These are phyloP conservation scores for Arxiozyma heterogenica DNA, from an alignment of 1,139 yeast genomes.

Conservation along the genomic window DNA sequence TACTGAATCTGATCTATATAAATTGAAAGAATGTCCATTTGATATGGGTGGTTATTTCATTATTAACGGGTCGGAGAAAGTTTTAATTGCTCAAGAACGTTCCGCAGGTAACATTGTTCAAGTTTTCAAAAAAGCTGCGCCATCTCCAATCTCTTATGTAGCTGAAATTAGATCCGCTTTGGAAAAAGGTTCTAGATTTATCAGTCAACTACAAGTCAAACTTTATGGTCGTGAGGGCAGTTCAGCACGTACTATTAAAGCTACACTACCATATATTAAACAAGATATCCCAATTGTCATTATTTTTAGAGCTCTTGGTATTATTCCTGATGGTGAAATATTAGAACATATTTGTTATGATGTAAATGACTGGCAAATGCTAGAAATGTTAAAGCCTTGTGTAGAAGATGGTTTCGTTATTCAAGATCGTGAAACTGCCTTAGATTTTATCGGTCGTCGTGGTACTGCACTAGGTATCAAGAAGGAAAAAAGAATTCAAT, in stretches of 20 bases:
- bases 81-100: conserved; percentile 95
- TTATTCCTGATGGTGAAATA: conserved; percentile 98
- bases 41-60: conserved; percentile 99
- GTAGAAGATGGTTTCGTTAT: conserved; percentile 98
- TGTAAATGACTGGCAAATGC: conserved; percentile 98
- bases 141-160: conserved; percentile 90
- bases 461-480: conserved; percentile 89
- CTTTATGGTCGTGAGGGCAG: conserved; percentile 77
- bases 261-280: conserved; percentile 90
- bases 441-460: conserved; percentile 97
- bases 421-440: conserved; percentile 95
- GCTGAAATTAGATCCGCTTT: conserved; percentile 96
- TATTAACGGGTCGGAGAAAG: conserved; percentile 97
- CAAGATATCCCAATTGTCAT: conserved; percentile 95
- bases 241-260: conserved; percentile 76
- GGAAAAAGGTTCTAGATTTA: conserved; percentile 93
- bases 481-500: conserved; percentile 96
- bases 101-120: conserved; percentile 97
- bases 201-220: conserved; percentile 90
- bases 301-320: conserved; percentile 95
- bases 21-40: conserved; percentile 94
- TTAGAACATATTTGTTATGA: conserved; percentile 97
- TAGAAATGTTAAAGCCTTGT: conserved; percentile 97
- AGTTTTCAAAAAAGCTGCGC: conserved; percentile 95
- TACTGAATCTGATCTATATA: conserved; percentile 90